These are phyloP conservation scores for Dactylellina haptotyla DNA, from an alignment of 2,329 filamentous ascomycete genomes.

Conservation along the genomic window DNA sequence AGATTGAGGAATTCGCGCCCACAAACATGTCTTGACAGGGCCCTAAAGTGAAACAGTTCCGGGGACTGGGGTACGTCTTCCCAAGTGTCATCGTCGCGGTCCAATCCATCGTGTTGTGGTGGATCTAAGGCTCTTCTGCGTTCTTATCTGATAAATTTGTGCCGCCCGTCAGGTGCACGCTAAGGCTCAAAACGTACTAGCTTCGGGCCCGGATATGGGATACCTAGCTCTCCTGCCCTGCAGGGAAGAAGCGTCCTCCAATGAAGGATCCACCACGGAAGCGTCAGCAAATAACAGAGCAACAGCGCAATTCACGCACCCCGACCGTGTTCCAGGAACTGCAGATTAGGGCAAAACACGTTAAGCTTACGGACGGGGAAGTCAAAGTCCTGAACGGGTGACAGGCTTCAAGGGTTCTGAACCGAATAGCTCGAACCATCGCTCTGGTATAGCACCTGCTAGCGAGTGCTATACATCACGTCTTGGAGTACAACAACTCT, in stretches of 20 bases:
- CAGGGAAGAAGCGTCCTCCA: slow-evolving; percentile 8
- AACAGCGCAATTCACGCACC: slow-evolving; percentile 11
- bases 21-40: not conserved
- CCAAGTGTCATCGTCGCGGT: slow-evolving; percentile 6
- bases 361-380: not conserved
- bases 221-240: slow-evolving; percentile 36
- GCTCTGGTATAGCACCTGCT: not conserved
- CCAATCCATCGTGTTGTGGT: slow-evolving; percentile 19
- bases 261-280: slow-evolving; percentile 16
- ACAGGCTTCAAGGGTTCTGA: not conserved
- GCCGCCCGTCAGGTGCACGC: not conserved
- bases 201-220: slow-evolving; percentile 37
- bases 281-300: slow-evolving; percentile 17
- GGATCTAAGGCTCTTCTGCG: not conserved
- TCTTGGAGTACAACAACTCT: not conserved
- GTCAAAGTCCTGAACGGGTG: slow-evolving; percentile 3
- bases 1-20: not conserved
- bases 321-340: not conserved
- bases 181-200: slow-evolving; percentile 20
- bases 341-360: slow-evolving; percentile 1
- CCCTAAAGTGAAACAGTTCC: slow-evolving; percentile 25
- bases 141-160: slow-evolving; percentile 21
- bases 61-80: slow-evolving; percentile 18
- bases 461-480: slow-evolving; percentile 2
- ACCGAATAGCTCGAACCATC: not conserved